Conservation (phyloP, 441 rosid species). For the Arabidopsis lyrata region DNA sequence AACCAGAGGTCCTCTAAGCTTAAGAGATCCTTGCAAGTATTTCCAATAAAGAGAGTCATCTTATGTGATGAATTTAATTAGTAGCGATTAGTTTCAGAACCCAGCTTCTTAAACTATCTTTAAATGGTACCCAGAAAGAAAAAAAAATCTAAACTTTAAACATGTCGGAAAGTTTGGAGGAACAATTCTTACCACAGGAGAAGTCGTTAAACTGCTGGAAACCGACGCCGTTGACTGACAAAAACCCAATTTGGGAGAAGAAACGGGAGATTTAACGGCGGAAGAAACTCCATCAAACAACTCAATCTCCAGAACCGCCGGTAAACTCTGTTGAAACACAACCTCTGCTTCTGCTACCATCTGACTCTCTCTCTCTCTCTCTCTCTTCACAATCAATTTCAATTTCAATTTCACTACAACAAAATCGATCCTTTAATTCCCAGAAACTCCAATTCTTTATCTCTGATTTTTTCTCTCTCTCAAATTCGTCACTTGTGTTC, state of each 20-base stretch:
- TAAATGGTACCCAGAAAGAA: neutral
- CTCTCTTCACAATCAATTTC: slow-evolving; percentile 29
- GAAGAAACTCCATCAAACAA: slow-evolving; percentile 55
- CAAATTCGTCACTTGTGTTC: slow-evolving; percentile 15
- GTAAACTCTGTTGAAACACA: slow-evolving; percentile 60
- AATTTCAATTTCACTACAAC: neutral
- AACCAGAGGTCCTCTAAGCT: neutral
- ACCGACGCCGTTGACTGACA: slow-evolving; percentile 52
- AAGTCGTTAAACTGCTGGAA: slow-evolving; percentile 38
- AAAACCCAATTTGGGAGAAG: slow-evolving; percentile 49
- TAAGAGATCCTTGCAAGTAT: neutral
- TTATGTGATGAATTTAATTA: slow-evolving; percentile 5
- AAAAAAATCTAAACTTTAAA: neutral
- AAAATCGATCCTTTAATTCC: slow-evolving; percentile 20
- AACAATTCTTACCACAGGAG: slow-evolving; percentile 24
- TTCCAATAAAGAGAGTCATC: neutral
- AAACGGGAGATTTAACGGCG: slow-evolving; percentile 50
- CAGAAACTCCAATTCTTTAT: neutral
- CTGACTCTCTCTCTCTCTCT: neutral
- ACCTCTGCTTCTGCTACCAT: slow-evolving; percentile 83
- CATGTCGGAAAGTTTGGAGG: neutral
- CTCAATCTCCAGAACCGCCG: slow-evolving; percentile 54
- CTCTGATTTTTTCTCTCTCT: neutral
- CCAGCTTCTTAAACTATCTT: neutral
- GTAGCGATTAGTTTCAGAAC: too few relatives aligned